Base-by-base conservation (phyloP, 805 yeast species). In the Wickerhamiella dianesei region DNA sequence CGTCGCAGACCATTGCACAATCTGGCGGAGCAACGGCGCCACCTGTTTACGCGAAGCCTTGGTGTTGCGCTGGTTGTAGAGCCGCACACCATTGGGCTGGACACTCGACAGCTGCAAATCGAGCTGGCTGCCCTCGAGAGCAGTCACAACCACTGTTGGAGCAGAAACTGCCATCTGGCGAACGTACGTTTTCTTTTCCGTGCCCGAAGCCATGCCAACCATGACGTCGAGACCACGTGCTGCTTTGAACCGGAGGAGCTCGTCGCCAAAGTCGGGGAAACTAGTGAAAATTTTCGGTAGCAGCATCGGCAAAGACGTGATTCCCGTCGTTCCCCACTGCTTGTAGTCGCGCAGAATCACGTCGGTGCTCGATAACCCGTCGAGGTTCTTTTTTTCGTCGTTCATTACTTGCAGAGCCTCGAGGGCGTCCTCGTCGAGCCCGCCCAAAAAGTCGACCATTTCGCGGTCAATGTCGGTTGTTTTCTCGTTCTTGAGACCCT, bases 311-410 rank as follows among this genome's bases (percentile, higher is more conserved):
- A 80, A 64, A 0, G 96, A 81, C 42, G 88, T 75, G 56, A 89
- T 80, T 0, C 97, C 97, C 12, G 86, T 68, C 3, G 52, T 62
- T 2, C 63, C 68, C 66, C 81, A 87, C 56, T 76, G 77, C 59
- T 89, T 89, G 64, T 83, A 89, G 60, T 89, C 98, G 61, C 87
- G 88, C 41, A 79, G 67, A 37, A 92, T 65, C 4, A 92, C 62
- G 44, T 86, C 94, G 3, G 55, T 55, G 3, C 77, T 61, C 1
- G 74, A 56, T 35, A 92, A 67, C 0, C 85, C 87, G 2, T 62
- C 59, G 35, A 88, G 66, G 56, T 84, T 75, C 48, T 72, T 71
- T 59, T 86, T 88, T 17, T 78, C 77, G 6, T 14, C 18, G 18
- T 37, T 25, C 21, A 32, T n/a, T 4, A 9, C 17, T 40, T 41